Percentiles rank a stretch among this genome's conserved stretches.
These are phyloP conservation scores for Podaxis sp. DNA, from an alignment of 768 basidiomycete genomes.

Conservation along the genomic window DNA sequence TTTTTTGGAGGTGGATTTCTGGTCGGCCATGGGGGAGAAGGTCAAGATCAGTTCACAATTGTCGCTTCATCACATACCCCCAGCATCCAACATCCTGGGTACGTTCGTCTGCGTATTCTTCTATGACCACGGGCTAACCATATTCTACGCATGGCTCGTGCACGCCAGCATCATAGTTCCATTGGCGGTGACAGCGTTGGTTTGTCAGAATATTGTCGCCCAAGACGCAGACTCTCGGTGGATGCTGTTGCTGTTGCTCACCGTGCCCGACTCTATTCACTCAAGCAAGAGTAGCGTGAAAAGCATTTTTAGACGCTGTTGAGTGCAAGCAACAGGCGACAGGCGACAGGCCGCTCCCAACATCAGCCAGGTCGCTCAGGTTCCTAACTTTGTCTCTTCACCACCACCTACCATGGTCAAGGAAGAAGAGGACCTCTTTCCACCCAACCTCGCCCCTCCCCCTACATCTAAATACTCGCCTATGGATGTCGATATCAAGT, in stretches of 20 bases:
- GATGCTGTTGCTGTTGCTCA: neutral
- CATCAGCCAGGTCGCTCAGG: conserved; percentile 3
- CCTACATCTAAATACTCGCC: conserved; percentile 20
- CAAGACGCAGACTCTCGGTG: neutral
- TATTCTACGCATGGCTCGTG: neutral
- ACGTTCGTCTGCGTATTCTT: neutral
- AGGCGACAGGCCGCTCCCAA: neutral
- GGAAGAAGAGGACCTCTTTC: conserved; percentile 21
- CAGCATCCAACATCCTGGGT: neutral
- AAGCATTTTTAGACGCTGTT: neutral
- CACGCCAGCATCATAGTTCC: neutral
- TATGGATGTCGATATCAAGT: conserved; percentile 29
- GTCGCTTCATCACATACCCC: conserved; percentile 1
- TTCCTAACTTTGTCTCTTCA: conserved; percentile 5
- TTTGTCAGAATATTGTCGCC: conserved; percentile 2
- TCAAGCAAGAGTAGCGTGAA: neutral
- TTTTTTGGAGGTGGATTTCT: conserved; percentile 37
- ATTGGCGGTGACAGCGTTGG: neutral
- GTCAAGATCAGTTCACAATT: conserved; percentile 5
- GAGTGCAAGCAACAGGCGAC: neutral
- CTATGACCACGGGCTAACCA: neutral
- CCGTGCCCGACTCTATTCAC: neutral
- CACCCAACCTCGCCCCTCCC: conserved; percentile 22
- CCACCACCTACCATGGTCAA: conserved; percentile 12
- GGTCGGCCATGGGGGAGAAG: conserved; percentile 24